These are phyloP conservation scores for Acacia crassicarpa DNA, from an alignment of 306 rosid species.

Conservation along the genomic window DNA sequence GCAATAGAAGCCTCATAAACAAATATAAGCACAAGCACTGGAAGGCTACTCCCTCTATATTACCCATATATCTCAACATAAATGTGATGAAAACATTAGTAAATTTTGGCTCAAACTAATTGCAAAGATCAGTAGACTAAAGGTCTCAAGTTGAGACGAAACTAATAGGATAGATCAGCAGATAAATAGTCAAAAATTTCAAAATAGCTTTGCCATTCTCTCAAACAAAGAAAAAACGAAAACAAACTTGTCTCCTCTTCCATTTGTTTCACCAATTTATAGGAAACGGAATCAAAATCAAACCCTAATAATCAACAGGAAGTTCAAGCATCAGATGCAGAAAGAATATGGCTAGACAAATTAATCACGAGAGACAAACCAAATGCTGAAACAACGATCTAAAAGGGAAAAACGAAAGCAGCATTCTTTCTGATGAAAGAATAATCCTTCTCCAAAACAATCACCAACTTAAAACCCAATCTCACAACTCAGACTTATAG, in stretches of 20 bases:
- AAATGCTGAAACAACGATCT: neutral
- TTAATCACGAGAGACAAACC: neutral
- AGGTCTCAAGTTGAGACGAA: neutral
- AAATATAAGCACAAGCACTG: neutral
- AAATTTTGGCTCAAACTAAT: neutral
- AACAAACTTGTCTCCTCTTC: neutral
- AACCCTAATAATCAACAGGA: conserved; percentile 27
- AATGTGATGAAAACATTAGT: neutral
- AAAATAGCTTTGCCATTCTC: neutral
- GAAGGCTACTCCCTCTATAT: neutral
- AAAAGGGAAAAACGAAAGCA: neutral
- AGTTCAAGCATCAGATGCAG: neutral
- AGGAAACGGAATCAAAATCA: neutral
- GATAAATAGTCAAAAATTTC: neutral
- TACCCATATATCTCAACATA: neutral
- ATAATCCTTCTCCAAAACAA: neutral
- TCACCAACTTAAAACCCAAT: neutral
- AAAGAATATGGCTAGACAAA: neutral
- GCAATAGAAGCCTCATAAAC: neutral
- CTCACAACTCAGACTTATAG: neutral
- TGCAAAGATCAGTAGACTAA: neutral
- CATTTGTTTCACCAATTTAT: neutral
- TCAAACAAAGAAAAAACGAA: neutral
- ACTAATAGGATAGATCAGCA: neutral
- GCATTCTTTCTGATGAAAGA: neutral